These are phyloP conservation scores for Tricladium varicosporioides DNA, from an alignment of 2,329 filamentous ascomycete genomes.

Conservation along the genomic window DNA sequence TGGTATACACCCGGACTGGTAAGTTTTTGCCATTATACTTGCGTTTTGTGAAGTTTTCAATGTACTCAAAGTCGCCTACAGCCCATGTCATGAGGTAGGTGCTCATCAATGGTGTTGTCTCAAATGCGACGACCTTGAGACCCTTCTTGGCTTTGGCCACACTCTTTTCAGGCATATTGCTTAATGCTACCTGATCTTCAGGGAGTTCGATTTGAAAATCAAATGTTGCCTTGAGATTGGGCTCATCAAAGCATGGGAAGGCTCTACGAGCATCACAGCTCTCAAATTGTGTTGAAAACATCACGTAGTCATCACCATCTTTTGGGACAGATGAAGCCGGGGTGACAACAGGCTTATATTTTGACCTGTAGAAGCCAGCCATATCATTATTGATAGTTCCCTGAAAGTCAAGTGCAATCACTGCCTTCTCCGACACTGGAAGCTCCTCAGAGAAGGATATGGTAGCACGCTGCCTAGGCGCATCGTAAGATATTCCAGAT, in stretches of 20 bases:
- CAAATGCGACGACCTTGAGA: conserved; percentile 74
- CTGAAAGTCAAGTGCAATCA: conserved; percentile 70
- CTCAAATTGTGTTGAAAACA: conserved; percentile 97
- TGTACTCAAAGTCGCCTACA: conserved; percentile 93
- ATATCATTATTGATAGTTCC: conserved; percentile 86
- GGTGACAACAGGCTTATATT: conserved; percentile 79
- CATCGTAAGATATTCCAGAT: conserved; percentile 74
- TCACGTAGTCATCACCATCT: conserved; percentile 65
- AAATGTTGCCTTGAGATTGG: conserved; percentile 93
- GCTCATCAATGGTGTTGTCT: conserved; percentile 85
- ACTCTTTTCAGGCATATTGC: conserved; percentile 90
- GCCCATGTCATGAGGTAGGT: conserved; percentile 92
- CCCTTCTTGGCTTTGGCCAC: conserved; percentile 58
- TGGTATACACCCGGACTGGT: conserved; percentile 94
- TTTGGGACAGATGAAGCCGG: conserved; percentile 75
- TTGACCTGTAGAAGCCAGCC: conserved; percentile 90
- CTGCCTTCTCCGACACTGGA: conserved; percentile 62
- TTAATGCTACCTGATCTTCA: conserved; percentile 81
- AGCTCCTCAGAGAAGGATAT: conserved; percentile 74
- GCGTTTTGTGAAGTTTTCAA: conserved; percentile 86
- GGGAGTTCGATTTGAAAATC: conserved; percentile 92
- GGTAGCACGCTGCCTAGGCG: conserved; percentile 78
- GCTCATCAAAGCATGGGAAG: conserved; percentile 98
- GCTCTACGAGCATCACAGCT: conserved; percentile 91
- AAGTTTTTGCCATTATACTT: conserved; percentile 89